Evolutionary conservation across 2,329 filamentous ascomycete genomes (phyloP), one percentile per base, ranked within the genome.

Genomic region (Zymoseptoria passerinii): DNA sequence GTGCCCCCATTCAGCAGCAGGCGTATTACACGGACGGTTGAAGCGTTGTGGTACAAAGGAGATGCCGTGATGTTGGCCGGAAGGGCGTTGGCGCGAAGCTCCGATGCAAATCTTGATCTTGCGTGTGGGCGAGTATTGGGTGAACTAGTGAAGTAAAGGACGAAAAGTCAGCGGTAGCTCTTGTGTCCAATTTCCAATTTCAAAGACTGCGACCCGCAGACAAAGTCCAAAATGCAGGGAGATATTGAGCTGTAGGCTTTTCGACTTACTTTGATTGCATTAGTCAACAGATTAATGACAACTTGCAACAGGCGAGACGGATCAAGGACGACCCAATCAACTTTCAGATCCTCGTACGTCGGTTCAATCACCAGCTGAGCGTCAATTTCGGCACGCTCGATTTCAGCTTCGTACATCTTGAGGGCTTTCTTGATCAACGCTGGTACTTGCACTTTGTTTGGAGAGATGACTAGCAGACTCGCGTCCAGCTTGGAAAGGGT

Each of bases 401-500:
- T 58, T 55, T 70, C 69, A 2, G 66, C 62, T 48, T 70, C 65
- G 54, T 70, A 72, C 64, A 73, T 72, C 53, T 71, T 70, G 2
- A 70, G 53, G 1, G 67, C 69, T 51, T 69, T 66, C 9, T 62
- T 57, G n/a, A 76, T 63, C 2, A 77, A 62, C 35, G 70, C 70
- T 1, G 70, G 62, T 1, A 72, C 68, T 54, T 72, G 71, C 4
- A 75, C 71, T 29, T 70, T 70, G 54, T 73, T 73, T 0, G 77
- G 75, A 1, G 73, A 75, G 28, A 78, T 75, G 3, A 67, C 65
- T 1, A 79, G 65, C 5, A 78, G 68, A 61, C 73, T 74, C 0
- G 75, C 76, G 51, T 78, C 76, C 16, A 78, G 71, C 56, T 78
- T 78, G 48, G 73, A 75, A 20, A 78, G 63, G 0, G 76, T 77